phyloP scores from a whole-genome alignment of 2,329 filamentous ascomycete genomes.

The Parasarocladium wereldwijsianum region DNA sequence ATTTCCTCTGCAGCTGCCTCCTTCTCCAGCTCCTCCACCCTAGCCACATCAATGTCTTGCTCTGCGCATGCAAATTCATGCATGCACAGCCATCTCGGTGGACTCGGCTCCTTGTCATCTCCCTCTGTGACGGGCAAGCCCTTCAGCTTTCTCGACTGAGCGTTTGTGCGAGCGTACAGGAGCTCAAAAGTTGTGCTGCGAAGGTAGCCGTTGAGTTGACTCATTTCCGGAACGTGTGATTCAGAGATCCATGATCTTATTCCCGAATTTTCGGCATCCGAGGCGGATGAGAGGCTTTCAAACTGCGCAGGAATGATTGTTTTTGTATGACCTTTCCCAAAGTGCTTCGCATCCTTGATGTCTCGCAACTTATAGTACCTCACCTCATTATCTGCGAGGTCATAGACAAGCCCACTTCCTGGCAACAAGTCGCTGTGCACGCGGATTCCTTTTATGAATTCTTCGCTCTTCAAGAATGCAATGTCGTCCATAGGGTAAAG shows the following conservation, averaged over 20 bases:
- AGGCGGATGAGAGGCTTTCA: slow-evolving; percentile 5
- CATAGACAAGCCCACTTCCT: slow-evolving; percentile 9
- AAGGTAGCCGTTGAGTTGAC: slow-evolving; percentile 9
- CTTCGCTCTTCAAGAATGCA: slow-evolving; percentile 16
- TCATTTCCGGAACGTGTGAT: slow-evolving; percentile 4
- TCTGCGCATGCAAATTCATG: slow-evolving; percentile 5
- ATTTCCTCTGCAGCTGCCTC: neutral
- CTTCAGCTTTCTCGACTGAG: slow-evolving; percentile 10
- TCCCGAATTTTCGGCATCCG: slow-evolving; percentile 11
- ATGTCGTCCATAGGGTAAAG: slow-evolving; percentile 21
- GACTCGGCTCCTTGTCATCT: slow-evolving; percentile 8
- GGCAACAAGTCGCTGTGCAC: slow-evolving; percentile 16
- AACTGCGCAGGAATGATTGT: slow-evolving; percentile 3
- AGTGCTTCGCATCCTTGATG: slow-evolving; percentile 5
- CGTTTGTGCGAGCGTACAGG: slow-evolving; percentile 9
- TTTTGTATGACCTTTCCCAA: slow-evolving; percentile 2
- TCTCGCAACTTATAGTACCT: slow-evolving; percentile 10
- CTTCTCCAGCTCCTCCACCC: neutral
- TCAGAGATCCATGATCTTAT: slow-evolving; percentile 11
- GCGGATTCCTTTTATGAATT: slow-evolving; percentile 18
- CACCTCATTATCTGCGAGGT: slow-evolving; percentile 10
- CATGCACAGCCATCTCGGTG: slow-evolving; percentile 8
- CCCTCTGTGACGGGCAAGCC: slow-evolving; percentile 8
- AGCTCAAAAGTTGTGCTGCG: slow-evolving; percentile 12
- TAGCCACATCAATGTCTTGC: neutral